phyloP scores from a whole-genome alignment of 2,329 filamentous ascomycete genomes.

The Colletotrichum musicola region DNA sequence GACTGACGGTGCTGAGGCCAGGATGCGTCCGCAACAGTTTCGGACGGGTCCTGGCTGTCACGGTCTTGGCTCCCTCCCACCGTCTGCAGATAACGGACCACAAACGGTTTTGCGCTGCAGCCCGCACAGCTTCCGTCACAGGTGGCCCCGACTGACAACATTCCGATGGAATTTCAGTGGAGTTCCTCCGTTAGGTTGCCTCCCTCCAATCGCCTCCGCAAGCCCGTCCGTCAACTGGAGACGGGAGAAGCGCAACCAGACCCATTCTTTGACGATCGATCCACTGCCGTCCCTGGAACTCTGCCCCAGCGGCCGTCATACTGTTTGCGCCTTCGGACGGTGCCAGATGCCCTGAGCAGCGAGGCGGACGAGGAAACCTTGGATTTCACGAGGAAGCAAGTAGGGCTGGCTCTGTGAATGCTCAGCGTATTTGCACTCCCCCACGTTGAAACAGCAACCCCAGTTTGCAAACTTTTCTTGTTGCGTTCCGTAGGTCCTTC shows the following conservation, averaged over 20 bases:
- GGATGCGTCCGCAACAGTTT: slow-evolving; percentile 4
- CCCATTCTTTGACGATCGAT: slow-evolving; percentile 30
- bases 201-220: background rate
- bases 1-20: slow-evolving; percentile 1
- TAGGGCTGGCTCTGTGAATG: background rate
- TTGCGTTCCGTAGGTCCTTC: background rate
- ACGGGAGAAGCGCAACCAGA: slow-evolving; percentile 25
- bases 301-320: slow-evolving; percentile 7
- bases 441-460: background rate
- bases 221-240: slow-evolving; percentile 4
- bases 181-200: background rate
- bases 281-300: slow-evolving; percentile 24
- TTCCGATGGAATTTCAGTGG: slow-evolving; percentile 2
- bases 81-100: slow-evolving; percentile 9
- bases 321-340: slow-evolving; percentile 25
- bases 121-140: slow-evolving; percentile 17
- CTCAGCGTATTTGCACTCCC: background rate
- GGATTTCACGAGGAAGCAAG: background rate
- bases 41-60: slow-evolving; percentile 22
- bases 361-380: background rate
- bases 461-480: background rate
- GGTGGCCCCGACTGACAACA: background rate
- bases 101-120: background rate
- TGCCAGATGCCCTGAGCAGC: slow-evolving; percentile 15
- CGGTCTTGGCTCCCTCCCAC: slow-evolving; percentile 36